These are phyloP conservation scores for Bipolaris oryzae DNA, from an alignment of 2,329 filamentous ascomycete genomes.

Conservation along the genomic window DNA sequence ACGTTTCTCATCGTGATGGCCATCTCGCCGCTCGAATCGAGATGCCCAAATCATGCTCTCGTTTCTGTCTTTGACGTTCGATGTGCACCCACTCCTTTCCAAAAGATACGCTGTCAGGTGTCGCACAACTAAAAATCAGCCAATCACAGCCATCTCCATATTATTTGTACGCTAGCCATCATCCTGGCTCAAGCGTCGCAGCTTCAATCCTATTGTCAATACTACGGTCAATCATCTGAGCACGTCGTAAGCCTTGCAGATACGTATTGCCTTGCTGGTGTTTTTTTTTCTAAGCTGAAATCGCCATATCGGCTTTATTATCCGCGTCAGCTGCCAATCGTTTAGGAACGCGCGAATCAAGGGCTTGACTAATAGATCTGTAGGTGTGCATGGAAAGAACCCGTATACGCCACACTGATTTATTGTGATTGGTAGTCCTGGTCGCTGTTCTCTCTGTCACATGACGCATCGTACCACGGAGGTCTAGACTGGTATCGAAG, in stretches of 20 bases:
- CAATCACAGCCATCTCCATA: conserved; percentile 4
- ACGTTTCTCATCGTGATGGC: not conserved
- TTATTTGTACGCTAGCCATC: conserved; percentile 2
- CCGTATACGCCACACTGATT: not conserved
- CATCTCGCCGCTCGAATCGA: not conserved
- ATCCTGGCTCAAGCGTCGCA: conserved; percentile 3
- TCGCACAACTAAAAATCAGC: not conserved
- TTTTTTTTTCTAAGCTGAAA: not conserved
- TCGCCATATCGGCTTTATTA: not conserved
- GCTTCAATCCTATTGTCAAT: conserved; percentile 3
- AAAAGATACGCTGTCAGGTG: not conserved
- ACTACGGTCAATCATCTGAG: not conserved
- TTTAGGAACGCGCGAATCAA: not conserved
- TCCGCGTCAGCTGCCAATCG: not conserved
- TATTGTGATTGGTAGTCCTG: not conserved
- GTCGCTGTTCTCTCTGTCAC: not conserved
- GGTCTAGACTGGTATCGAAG: conserved; percentile 9
- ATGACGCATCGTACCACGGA: not conserved
- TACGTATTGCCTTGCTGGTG: not conserved
- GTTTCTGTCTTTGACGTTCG: not conserved
- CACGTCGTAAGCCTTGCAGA: not conserved
- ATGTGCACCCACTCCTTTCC: not conserved
- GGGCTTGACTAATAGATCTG: not conserved
- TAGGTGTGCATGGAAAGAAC: conserved; percentile 4
- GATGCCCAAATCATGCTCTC: not conserved